Evolutionary conservation across 1,284 basidiomycete species (phyloP), one percentile per base, ranked within the genome.

Genomic region (Pseudozyma flocculosa): DNA sequence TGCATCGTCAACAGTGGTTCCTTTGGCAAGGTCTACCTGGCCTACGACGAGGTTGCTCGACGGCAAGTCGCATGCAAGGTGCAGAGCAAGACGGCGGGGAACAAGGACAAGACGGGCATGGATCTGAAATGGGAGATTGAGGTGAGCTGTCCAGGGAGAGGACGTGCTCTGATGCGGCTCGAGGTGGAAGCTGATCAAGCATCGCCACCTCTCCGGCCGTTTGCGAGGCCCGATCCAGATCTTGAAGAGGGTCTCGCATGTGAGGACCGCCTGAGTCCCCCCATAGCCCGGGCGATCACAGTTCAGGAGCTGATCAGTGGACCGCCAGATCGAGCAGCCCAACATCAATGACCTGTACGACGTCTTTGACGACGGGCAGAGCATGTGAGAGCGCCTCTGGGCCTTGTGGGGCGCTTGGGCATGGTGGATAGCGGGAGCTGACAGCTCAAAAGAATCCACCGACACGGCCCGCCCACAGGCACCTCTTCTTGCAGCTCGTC

Each of bases 341-440:
- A 40, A 40, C 39, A 40, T 40, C 39, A 40, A 40, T 15, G 39
- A 3, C 4, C 39, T 40, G 3, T 40, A 40, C 22, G 39, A 40
- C 18, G 18, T 40, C 11, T 9, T 13, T 13, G 39, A 40, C 10
- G 39, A 40, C 39, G 22, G 22, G 3, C 9, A 3, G 7, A 34
- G 14, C 32, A 34, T 34, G 32, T 34, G 32, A 34, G 32, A n/a
- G n/a, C n/a, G n/a, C n/a, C n/a, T n/a, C n/a, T n/a, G n/a, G n/a
- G n/a, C n/a, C n/a, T n/a, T n/a, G n/a, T n/a, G n/a, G n/a, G n/a
- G n/a, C n/a, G n/a, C n/a, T n/a, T n/a, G n/a, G n/a, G n/a, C n/a
- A n/a, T n/a, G n/a, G n/a, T n/a, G n/a, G n/a, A n/a, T n/a, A n/a
- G n/a, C n/a, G n/a, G n/a, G n/a, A n/a, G n/a, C n/a, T n/a, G n/a